These are phyloP conservation scores for Trichoderma afroharzianum DNA, from an alignment of 2,329 filamentous ascomycete species.

Conservation along the genomic window DNA sequence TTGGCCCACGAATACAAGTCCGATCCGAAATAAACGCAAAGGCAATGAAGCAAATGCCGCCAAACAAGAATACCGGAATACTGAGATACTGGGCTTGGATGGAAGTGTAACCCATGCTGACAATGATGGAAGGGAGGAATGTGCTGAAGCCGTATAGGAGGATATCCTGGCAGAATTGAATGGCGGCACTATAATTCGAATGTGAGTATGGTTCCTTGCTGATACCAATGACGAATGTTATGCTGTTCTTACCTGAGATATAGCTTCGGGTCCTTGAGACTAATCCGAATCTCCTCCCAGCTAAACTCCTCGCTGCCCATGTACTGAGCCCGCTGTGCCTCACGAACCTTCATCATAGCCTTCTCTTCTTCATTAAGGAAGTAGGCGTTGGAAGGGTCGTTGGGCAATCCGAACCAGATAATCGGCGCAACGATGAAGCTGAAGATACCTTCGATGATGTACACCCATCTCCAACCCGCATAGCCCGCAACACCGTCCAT, in stretches of 20 bases:
- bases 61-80: slow-evolving; percentile 54
- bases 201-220: neutral
- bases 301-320: slow-evolving; percentile 47
- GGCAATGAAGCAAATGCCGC: slow-evolving; percentile 42
- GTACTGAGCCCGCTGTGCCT: slow-evolving; percentile 43
- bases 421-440: slow-evolving; percentile 40
- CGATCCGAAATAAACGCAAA: slow-evolving; percentile 47
- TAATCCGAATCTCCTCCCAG: slow-evolving; percentile 47
- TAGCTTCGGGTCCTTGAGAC: slow-evolving; percentile 48
- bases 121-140: slow-evolving; percentile 54
- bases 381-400: slow-evolving; percentile 44
- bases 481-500: slow-evolving; percentile 45
- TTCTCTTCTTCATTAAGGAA: slow-evolving; percentile 48
- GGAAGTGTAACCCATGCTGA: slow-evolving; percentile 48
- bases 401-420: slow-evolving; percentile 46
- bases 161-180: slow-evolving; percentile 51
- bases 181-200: slow-evolving; percentile 29
- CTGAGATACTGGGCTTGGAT: slow-evolving; percentile 52
- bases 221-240: neutral
- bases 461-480: slow-evolving; percentile 48
- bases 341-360: slow-evolving; percentile 47
- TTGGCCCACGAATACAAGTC: slow-evolving; percentile 30
- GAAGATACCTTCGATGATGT: slow-evolving; percentile 48
- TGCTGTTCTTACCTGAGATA: slow-evolving; percentile 40
- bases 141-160: slow-evolving; percentile 56